Conservation (phyloP, 1,139 yeast species). For the Meyerozyma athensensis region DNA sequence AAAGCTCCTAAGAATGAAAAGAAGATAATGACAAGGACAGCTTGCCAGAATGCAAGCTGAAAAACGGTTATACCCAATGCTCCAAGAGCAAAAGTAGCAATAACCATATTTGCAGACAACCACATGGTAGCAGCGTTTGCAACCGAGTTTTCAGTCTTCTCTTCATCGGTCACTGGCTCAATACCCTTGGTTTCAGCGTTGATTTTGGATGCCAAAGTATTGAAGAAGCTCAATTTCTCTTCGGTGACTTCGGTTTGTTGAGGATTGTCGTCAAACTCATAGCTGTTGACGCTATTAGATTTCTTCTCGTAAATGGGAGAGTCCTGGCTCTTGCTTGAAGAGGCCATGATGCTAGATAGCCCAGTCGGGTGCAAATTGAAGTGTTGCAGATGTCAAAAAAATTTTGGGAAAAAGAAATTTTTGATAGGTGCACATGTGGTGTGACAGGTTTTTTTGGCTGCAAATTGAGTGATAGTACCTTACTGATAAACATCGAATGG, state of each 20-base stretch:
- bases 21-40: conserved; percentile 12
- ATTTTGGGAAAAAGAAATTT: neutral
- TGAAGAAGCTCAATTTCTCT: conserved; percentile 9
- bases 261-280: conserved; percentile 20
- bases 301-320: conserved; percentile 8
- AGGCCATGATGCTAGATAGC: neutral
- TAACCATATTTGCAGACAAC: conserved; percentile 17
- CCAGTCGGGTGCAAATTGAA: neutral
- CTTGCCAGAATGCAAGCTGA: conserved; percentile 13
- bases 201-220: conserved; percentile 9
- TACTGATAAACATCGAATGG: too few relatives aligned
- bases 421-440: conserved; percentile 1
- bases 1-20: conserved; percentile 13
- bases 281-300: conserved; percentile 20
- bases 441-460: neutral
- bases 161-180: conserved; percentile 15
- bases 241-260: conserved; percentile 19
- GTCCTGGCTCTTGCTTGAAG: neutral
- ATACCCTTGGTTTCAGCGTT: conserved; percentile 16
- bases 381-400: neutral
- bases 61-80: conserved; percentile 14
- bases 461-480: too few relatives aligned
- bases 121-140: conserved; percentile 16
- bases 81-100: conserved; percentile 15
- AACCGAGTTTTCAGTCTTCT: conserved; percentile 13